Conservation (phyloP, 768 basidiomycete species). For the Phylloporus rhodoxanthus region DNA sequence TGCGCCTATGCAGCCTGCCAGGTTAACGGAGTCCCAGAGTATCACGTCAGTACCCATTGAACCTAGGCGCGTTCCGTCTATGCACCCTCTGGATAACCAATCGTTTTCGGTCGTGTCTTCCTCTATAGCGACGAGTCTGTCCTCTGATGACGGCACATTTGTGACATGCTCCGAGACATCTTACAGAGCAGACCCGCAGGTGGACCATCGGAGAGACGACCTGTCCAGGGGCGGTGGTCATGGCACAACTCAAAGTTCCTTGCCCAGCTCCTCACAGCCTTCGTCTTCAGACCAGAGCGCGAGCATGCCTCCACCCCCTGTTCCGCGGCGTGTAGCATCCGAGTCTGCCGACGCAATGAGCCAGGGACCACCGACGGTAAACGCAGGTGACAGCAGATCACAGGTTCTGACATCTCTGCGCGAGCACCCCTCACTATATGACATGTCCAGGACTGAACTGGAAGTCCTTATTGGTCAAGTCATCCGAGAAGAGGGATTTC, state of each 20-base stretch:
- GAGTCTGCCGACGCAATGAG: neutral
- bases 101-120: slow-evolving; percentile 2
- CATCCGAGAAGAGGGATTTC: slow-evolving; percentile 72
- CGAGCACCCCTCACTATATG: slow-evolving; percentile 46
- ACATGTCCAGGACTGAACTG: slow-evolving; percentile 45
- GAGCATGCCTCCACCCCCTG: slow-evolving; percentile 29
- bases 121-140: slow-evolving; percentile 6
- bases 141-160: slow-evolving; percentile 28
- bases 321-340: slow-evolving; percentile 15
- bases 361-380: slow-evolving; percentile 6
- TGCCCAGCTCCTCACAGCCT: slow-evolving; percentile 32
- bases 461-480: slow-evolving; percentile 56
- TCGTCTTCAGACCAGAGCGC: slow-evolving; percentile 23
- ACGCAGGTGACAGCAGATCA: slow-evolving; percentile 6
- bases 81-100: neutral
- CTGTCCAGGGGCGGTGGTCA: slow-evolving; percentile 1
- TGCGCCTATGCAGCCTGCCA: neutral
- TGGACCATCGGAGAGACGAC: neutral
- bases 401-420: slow-evolving; percentile 37
- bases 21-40: slow-evolving; percentile 4
- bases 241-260: slow-evolving; percentile 10
- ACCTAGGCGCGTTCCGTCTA: slow-evolving; percentile 2
- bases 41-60: neutral
- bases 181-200: slow-evolving; percentile 3
- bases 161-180: slow-evolving; percentile 25